Conservation (phyloP, 345 rosid genomes). For the Salix suchowensis region DNA sequence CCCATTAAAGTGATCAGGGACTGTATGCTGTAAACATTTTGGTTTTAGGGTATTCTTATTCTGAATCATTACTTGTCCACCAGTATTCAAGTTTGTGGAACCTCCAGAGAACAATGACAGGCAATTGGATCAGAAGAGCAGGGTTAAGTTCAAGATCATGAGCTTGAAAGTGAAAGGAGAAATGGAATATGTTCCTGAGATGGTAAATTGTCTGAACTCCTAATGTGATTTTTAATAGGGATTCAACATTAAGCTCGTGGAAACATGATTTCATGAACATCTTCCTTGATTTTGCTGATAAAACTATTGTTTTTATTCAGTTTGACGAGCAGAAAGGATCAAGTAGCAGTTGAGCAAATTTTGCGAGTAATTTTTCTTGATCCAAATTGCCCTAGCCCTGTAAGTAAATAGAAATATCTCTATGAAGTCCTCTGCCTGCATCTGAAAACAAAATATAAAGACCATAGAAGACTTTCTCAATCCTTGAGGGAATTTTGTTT, state of each 20-base stretch:
- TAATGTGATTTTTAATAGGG: not conserved
- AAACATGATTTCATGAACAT: not conserved
- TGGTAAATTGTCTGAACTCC: conserved; percentile 12
- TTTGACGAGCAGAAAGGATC: conserved; percentile 96
- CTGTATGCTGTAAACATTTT: not conserved
- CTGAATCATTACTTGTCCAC: not conserved
- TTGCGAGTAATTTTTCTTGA: conserved; percentile 79
- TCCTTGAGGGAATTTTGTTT: not conserved
- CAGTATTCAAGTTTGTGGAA: conserved; percentile 40
- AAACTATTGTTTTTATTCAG: conserved; percentile 34
- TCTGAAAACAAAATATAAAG: not conserved
- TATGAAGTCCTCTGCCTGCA: not conserved
- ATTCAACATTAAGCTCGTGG: not conserved
- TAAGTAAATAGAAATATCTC: conserved; percentile 27
- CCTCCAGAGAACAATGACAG: conserved; percentile 33
- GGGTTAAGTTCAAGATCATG: conserved; percentile 37
- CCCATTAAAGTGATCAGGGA: not conserved
- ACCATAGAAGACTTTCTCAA: not conserved
- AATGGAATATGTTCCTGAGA: conserved; percentile 32
- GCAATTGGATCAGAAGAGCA: conserved; percentile 28
- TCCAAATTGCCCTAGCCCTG: conserved; percentile 72
- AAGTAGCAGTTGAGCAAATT: conserved; percentile 71
- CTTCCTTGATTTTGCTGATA: not conserved
- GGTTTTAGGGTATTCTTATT: not conserved
- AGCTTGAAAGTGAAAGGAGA: conserved; percentile 31